Evolutionary conservation across 176 grass and related monocot genomes (phyloP), one percentile per base, ranked within the genome.

Genomic region (Calamus simplicifolius): DNA sequence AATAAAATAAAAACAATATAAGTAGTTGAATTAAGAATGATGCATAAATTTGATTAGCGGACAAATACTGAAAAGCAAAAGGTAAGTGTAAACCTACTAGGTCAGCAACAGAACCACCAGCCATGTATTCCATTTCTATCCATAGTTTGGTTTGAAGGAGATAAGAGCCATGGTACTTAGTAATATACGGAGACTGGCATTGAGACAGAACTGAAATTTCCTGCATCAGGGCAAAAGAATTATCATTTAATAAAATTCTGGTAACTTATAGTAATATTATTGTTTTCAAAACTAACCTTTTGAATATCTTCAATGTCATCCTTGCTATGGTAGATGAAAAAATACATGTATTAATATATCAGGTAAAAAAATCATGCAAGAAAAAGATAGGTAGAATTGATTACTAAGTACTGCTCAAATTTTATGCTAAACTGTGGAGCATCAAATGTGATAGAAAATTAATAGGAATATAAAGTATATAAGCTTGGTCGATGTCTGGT

Each of bases 51-150:
- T 56, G n/a, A n/a, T n/a, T 19, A 60, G 30, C 8, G 17, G 29
- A 31, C 28, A 28, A 30, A 60, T 31, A 35, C 6, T n/a, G 19
- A 56, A 74, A 35, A 25, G 2, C 16, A 21, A 62, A 72, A 51
- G 55, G 61, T 72, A 62, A 62, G 27, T 62, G 5, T 38, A 38
- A 65, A 92, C 87, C 75, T 89, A 98, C 94, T 48, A 98, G 81
- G 56, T 98, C 94, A 73, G 94, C 94, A 56, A 98, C 88, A 70
- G 94, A 98, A 75, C 94, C 94, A 54, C 94, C 94, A 85, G 94
- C 94, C 94, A 98, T 98, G 70, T 98, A 98, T 68, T 98, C 94
- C 94, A 98, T 98, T 54, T 89, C 76, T 76, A 98, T 98, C 88
- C 88, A 89, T 50, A 98, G 66, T 75, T 98, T 93, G 7, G 94